Conservation (phyloP, 2,329 filamentous ascomycete genomes). For the Paecilomyces fulvus region DNA sequence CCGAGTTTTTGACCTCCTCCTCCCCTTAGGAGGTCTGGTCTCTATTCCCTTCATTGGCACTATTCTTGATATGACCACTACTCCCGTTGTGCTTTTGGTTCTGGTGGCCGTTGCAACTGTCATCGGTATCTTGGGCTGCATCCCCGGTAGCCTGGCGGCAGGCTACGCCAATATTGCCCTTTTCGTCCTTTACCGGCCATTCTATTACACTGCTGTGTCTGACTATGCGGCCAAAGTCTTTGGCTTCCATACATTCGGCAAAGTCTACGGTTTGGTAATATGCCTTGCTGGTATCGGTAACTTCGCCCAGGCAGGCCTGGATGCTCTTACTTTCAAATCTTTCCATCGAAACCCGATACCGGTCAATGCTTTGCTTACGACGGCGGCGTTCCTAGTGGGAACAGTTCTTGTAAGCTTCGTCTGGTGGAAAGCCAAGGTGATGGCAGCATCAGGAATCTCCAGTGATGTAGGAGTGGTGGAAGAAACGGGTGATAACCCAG, state of each 20-base stretch:
- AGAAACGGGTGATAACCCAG: not conserved
- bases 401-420: conserved; percentile 60
- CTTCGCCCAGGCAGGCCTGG: conserved; percentile 72
- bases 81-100: conserved; percentile 58
- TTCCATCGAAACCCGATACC: conserved; percentile 68
- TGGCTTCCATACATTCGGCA: conserved; percentile 83
- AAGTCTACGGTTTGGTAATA: conserved; percentile 87
- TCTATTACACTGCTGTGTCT: conserved; percentile 82
- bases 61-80: conserved; percentile 68
- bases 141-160: conserved; percentile 58
- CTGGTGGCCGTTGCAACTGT: conserved; percentile 64
- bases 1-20: conserved; percentile 74
- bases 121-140: conserved; percentile 68
- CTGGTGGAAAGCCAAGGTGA: conserved; percentile 35
- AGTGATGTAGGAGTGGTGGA: not conserved
- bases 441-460: conserved; percentile 6
- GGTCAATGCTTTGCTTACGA: conserved; percentile 62
- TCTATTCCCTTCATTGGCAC: conserved; percentile 78
- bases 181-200: conserved; percentile 75
- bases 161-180: conserved; percentile 69
- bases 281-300: conserved; percentile 77
- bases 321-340: conserved; percentile 64
- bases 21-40: conserved; percentile 75
- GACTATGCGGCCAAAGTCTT: conserved; percentile 90
- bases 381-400: conserved; percentile 56